phyloP scores from a whole-genome alignment of 1,284 basidiomycete genomes.

The Heterobasidion parviporum region DNA sequence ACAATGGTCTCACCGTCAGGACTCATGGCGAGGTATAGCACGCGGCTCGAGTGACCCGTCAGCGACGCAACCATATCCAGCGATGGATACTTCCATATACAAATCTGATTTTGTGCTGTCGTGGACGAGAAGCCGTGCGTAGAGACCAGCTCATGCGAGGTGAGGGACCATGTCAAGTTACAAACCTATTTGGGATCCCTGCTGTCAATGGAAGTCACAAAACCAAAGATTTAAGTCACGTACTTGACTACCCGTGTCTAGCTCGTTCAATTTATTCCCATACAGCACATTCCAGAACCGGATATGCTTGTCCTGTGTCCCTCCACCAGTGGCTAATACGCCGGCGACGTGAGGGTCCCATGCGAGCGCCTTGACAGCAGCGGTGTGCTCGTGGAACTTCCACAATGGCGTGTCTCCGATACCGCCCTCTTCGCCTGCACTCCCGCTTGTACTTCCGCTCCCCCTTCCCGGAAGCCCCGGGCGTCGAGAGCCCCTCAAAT shows the following conservation, averaged over 20 bases:
- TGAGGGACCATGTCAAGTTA: conserved; percentile 94
- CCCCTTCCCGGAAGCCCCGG: conserved; percentile 13
- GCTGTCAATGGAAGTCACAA: not conserved
- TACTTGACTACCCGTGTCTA: conserved; percentile 92
- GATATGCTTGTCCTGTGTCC: conserved; percentile 96
- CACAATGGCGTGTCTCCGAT: conserved; percentile 64
- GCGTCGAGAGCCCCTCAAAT: conserved; percentile 58
- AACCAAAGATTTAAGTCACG: conserved; percentile 18
- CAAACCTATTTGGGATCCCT: conserved; percentile 60
- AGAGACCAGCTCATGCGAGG: conserved; percentile 94
- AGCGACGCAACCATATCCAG: conserved; percentile 91
- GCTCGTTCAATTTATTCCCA: conserved; percentile 77
- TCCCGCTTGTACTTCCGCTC: not conserved
- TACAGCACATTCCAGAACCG: conserved; percentile 94
- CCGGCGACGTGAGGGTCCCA: conserved; percentile 96
- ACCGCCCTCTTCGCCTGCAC: conserved; percentile 16
- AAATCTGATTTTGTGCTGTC: conserved; percentile 94
- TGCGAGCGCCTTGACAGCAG: conserved; percentile 95
- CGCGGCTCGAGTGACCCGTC: conserved; percentile 90
- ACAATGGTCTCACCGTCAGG: conserved; percentile 97
- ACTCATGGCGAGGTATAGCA: conserved; percentile 94
- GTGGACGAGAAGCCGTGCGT: conserved; percentile 96
- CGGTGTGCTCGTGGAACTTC: conserved; percentile 94
- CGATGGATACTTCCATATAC: conserved; percentile 95
- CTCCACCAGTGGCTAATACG: conserved; percentile 92